These are phyloP conservation scores for Aspergillus biplanus DNA, from an alignment of 495 filamentous ascomycete species.

Conservation along the genomic window DNA sequence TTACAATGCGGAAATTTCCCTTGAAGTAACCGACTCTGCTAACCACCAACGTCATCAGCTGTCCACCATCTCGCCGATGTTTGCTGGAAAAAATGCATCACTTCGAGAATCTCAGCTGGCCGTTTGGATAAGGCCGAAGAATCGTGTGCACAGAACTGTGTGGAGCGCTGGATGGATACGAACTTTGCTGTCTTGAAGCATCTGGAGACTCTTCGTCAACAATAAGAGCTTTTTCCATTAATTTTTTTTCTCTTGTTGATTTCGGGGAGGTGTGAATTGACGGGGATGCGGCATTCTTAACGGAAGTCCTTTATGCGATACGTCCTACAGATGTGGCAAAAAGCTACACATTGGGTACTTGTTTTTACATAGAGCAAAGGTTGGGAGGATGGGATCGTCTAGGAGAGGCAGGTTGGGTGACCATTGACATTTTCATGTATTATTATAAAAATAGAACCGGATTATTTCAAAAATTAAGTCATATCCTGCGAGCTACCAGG, in stretches of 20 bases:
- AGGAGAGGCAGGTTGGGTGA: no score
- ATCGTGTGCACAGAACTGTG: conserved; percentile 84
- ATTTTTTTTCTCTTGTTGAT: background rate
- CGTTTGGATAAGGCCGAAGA: conserved; percentile 76
- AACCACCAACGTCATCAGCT: conserved; percentile 45
- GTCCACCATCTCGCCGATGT: conserved; percentile 83
- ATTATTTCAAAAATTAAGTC: no score
- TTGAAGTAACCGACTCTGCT: conserved; percentile 6
- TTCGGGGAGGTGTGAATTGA: background rate
- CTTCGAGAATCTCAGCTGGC: conserved; percentile 63
- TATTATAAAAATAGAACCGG: no score
- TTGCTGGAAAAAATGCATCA: conserved; percentile 93
- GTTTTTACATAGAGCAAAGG: no score
- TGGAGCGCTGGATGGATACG: conserved; percentile 90
- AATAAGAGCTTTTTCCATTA: conserved; percentile 25
- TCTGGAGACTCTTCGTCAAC: conserved; percentile 65
- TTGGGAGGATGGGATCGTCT: no score
- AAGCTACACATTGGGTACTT: no score
- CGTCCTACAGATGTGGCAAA: background rate
- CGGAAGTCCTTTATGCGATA: background rate
- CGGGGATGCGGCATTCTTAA: background rate
- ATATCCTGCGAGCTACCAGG: no score
- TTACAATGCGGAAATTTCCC: no score
- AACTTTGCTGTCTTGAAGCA: conserved; percentile 80
- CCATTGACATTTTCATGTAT: no score